These are phyloP conservation scores for Marasmius oreades DNA, from an alignment of 1,284 basidiomycete species.

Conservation along the genomic window DNA sequence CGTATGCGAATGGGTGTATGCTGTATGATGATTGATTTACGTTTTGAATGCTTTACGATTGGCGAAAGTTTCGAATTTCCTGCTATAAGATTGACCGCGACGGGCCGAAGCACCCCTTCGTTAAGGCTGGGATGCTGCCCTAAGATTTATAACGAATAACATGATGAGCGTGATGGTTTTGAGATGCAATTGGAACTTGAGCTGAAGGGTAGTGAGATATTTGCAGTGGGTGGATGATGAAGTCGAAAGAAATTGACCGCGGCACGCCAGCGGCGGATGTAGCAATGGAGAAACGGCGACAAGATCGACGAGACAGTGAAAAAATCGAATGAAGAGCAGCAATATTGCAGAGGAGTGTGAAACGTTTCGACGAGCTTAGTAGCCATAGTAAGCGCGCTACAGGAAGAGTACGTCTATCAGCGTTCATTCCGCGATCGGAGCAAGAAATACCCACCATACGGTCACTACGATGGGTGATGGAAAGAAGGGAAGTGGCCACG, in stretches of 20 bases:
- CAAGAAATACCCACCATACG: slow-evolving; percentile 12
- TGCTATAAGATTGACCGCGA: slow-evolving; percentile 11
- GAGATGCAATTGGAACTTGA: background rate
- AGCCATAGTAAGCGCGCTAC: slow-evolving; percentile 46
- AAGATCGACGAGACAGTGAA: slow-evolving; percentile 7
- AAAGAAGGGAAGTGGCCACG: slow-evolving; percentile 27
- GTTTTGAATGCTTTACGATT: background rate
- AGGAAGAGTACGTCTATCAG: background rate
- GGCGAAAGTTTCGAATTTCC: slow-evolving; percentile 8
- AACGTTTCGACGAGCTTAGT: slow-evolving; percentile 23
- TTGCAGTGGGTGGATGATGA: slow-evolving; percentile 4
- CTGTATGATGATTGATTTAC: background rate
- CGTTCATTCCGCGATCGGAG: background rate
- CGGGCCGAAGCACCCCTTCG: background rate
- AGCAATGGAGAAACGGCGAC: slow-evolving; percentile 2
- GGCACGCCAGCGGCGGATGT: slow-evolving; percentile 1
- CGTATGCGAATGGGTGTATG: slow-evolving; percentile 1
- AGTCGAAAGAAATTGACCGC: slow-evolving; percentile 5
- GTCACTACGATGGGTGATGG: slow-evolving; percentile 14
- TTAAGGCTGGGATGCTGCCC: slow-evolving; percentile 1
- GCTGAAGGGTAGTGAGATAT: slow-evolving; percentile 2
- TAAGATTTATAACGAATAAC: slow-evolving; percentile 12
- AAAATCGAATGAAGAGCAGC: slow-evolving; percentile 5
- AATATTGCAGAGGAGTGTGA: background rate
- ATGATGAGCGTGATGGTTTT: slow-evolving; percentile 1